Evolutionary conservation across 139 green algal genomes (phyloP).

Genomic region (Mesotaenium endlicherianum): DNA sequence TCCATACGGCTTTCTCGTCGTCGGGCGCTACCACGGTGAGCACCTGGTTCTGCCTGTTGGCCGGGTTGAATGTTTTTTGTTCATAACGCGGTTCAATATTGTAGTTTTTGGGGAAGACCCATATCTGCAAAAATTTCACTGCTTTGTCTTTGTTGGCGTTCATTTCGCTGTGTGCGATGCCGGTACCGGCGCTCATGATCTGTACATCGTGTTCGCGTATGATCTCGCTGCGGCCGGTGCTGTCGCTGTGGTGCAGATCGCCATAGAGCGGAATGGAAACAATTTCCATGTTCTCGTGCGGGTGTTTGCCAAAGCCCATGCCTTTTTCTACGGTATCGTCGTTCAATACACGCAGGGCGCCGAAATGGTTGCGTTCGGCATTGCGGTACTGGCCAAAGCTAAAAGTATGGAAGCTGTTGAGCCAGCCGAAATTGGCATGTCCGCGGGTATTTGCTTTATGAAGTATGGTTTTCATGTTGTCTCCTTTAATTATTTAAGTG

Average conservation of each 20-base stretch:
- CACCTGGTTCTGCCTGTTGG: no score
- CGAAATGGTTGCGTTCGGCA: not conserved
- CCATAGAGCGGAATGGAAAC: not conserved
- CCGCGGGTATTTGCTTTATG: not conserved
- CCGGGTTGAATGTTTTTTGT: no score
- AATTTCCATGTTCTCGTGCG: constrained; percentile 23
- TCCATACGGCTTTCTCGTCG: no score
- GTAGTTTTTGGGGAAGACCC: no score
- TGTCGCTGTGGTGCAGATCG: not conserved
- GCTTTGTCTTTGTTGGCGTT: constrained; percentile 7
- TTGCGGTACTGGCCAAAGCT: not conserved
- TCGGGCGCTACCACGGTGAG: no score
- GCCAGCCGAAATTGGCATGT: not conserved
- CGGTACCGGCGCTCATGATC: constrained; percentile 34
- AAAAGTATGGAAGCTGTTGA: not conserved
- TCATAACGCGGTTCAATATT: no score
- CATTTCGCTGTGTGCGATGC: constrained; percentile 21
- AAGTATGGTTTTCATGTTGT: no score
- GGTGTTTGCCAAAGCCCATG: constrained; percentile 10
- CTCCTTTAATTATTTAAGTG: no score
- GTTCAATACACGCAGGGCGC: constrained; percentile 5
- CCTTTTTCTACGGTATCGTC: no score
- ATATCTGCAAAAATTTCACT: no score
- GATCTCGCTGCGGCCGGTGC: not conserved
- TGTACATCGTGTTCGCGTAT: not conserved